Conservation (phyloP, 2,329 filamentous ascomycete genomes). For the Zasmidium angulare region DNA sequence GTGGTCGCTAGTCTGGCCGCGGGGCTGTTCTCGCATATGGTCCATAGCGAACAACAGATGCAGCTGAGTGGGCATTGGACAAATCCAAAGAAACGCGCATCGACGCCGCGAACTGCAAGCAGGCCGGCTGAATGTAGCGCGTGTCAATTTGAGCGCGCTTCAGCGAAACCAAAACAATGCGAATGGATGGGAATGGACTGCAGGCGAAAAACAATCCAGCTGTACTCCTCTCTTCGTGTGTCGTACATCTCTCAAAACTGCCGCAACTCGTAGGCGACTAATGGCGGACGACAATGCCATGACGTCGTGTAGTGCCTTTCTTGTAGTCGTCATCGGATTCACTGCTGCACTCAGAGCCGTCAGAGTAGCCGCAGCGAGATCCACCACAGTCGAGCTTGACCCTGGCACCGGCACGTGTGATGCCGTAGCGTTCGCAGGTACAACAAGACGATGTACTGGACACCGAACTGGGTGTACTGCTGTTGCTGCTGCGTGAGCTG, state of each 20-base stretch:
- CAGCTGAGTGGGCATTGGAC: neutral
- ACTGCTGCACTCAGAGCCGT: conserved; percentile 68
- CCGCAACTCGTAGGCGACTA: conserved; percentile 12
- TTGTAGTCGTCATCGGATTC: conserved; percentile 56
- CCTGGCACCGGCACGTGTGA: conserved; percentile 84
- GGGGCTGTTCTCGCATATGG: neutral
- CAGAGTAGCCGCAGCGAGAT: conserved; percentile 77
- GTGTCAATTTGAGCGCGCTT: conserved; percentile 4
- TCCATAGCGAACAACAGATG: neutral
- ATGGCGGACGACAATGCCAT: conserved; percentile 45
- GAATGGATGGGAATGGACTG: conserved; percentile 8
- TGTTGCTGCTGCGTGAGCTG: conserved; percentile 74
- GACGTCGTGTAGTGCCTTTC: conserved; percentile 42
- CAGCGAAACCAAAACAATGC: conserved; percentile 13
- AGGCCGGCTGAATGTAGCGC: conserved; percentile 18
- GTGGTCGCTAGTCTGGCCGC: neutral
- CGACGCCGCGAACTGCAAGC: conserved; percentile 9
- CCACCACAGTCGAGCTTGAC: conserved; percentile 97
- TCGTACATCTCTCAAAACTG: neutral
- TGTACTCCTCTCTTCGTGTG: neutral
- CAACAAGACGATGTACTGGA: conserved; percentile 60
- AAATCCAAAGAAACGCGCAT: neutral
- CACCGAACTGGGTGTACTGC: conserved; percentile 55
- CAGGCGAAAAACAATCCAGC: neutral
- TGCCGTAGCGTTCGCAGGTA: conserved; percentile 94